phyloP scores from a whole-genome alignment of 1,284 basidiomycete species.

The Rhodotorula glutinis region DNA sequence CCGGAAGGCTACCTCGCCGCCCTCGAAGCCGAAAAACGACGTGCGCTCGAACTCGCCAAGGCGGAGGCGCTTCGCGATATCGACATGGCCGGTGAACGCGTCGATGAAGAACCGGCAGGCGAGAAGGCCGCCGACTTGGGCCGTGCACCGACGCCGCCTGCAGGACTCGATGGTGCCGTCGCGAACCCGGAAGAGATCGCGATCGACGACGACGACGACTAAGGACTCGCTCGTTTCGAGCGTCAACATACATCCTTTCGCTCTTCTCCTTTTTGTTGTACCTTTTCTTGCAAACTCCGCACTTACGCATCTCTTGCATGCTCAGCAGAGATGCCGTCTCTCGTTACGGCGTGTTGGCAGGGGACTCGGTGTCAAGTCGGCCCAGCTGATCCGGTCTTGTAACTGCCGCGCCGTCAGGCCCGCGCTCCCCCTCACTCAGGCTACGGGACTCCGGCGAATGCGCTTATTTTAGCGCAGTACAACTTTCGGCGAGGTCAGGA shows the following conservation, averaged over 20 bases:
- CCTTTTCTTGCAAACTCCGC: background rate
- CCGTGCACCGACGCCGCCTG: background rate
- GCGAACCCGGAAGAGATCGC: constrained; percentile 29
- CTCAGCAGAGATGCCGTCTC: too few relatives aligned
- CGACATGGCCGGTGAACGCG: constrained; percentile 7
- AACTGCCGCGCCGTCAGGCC: too few relatives aligned
- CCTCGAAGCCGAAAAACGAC: constrained; percentile 14
- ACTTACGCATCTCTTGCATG: background rate
- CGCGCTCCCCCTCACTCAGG: too few relatives aligned
- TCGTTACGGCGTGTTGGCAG: too few relatives aligned
- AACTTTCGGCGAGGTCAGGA: too few relatives aligned
- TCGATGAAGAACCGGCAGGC: constrained; percentile 18
- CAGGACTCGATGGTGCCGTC: background rate
- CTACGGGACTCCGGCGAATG: too few relatives aligned
- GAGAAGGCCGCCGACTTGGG: constrained; percentile 6
- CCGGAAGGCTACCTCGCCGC: constrained; percentile 28
- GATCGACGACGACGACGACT: constrained; percentile 26
- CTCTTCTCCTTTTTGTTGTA: background rate
- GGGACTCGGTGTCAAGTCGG: too few relatives aligned
- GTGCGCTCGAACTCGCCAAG: constrained; percentile 15
- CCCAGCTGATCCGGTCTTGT: too few relatives aligned
- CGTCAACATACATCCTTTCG: too few relatives aligned
- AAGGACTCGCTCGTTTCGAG: background rate
- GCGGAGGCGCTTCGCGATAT: constrained; percentile 16
- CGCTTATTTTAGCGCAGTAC: too few relatives aligned